Base-by-base conservation (phyloP, 345 rosid genomes). In the Eucalyptus melliodora region DNA sequence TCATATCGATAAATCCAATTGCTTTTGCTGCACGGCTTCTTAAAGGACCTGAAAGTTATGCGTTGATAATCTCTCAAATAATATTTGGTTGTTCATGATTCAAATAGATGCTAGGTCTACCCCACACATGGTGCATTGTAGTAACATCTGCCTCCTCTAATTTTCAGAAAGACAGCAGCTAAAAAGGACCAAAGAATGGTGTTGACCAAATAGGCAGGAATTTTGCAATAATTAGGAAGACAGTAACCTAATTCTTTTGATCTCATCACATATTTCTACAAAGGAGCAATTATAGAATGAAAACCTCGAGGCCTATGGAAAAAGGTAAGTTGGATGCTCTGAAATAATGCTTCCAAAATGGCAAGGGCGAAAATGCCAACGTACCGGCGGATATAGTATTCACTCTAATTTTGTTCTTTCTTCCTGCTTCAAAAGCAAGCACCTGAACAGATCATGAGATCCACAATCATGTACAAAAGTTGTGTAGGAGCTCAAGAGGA, bases 21-120 rank as follows among this genome's bases (percentile, higher is more conserved):
- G 98, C 98, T 91, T 95, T 95, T 21, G 98, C 98, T 47, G 98
- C 97, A 26, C 98, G 95, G 89, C 96, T 95, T 91, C 96, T 89
- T 40, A 95, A 92, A 16, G 98, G 98, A 89, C 98, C 98, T 96
- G 86, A 30, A 37, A n/a, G 82, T 62, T 26, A 16, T 67, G 86
- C 8, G 5, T n/a, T 19, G 31, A 24, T 69, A 59, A 67, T 53
- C 85, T 53, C 85, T 77, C 47, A 77, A 4, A 77, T 40, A 77
- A 40, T 40, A 77, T 21, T 77, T 77, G 47, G 83, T 37, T 21
- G 47, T 77, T 77, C 85, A 21, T 6, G 85, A 11, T 77, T 37
- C 9, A 8, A 77, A 77, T 40, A 77, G 47, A 40, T 77, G 85
- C 47, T 40, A 23, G 85, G 85, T 77, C 85, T 77, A 40, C 47